Evolutionary conservation across 768 basidiomycete genomes (phyloP), one percentile per base, ranked within the genome.

Genomic region (Boletus sp.): DNA sequence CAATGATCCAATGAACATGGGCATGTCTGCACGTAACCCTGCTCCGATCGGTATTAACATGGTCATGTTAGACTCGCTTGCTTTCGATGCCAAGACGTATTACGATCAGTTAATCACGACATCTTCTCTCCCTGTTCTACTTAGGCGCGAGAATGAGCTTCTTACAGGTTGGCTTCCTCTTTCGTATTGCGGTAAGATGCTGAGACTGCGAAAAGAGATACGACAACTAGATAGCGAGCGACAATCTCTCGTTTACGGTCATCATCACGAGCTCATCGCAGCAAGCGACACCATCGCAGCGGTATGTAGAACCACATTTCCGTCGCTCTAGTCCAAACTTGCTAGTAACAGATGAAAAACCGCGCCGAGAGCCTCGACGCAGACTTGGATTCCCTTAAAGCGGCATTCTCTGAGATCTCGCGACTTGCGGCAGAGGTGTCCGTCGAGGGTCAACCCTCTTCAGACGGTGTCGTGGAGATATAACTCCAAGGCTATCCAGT

Each of bases 251-350:
- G 94, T 97, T 11, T 97, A 97, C 68, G 94, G 95, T 64, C 94
- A 95, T 67, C 94, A 97, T 65, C 92, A 94, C 57, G 94, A 97
- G 62, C 85, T 97, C 18, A 94, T 97, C 50, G 91, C 92, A 1
- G 94, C 94, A 3, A 92, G 89, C 57, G 91, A 94, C 64, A 96
- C 94, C 9, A 96, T 97, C 61, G 85, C 87, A 57, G 84, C 87
- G 6, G 92, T 94, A 72, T 18, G 85, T 64, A 33, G 12, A 41
- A 24, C 47, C 32, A 30, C 36, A 44, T 48, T 58, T 51, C 5
- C 7, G n/a, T 36, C 47, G 2, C 33, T 41, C 44, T 57, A 24
- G 20, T 45, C 50, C 14, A 41, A 35, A 62, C 52, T 33, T 52
- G 33, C 9, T 0, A 44, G 50, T n/a, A 47, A 14, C 61, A 94